Evolutionary conservation across 129 eudicot species (phyloP), one percentile per base, ranked within the genome.

Genomic region (Solidago caesia): DNA sequence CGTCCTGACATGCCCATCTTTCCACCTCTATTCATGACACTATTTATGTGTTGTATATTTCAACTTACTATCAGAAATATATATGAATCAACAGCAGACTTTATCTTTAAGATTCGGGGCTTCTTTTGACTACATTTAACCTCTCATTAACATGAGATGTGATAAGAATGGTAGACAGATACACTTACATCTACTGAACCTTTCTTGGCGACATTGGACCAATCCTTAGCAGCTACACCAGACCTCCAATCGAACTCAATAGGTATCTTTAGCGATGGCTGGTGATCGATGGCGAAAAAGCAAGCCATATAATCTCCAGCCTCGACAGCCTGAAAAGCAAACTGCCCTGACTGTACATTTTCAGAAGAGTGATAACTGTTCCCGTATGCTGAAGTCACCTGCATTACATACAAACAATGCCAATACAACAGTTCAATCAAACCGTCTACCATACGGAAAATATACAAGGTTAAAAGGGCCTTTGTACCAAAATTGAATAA

Each of bases 241-340:
- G 92, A 80, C 73, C 86, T 88, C 96, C 97, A 91, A 62, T 86
- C 95, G 71, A 88, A 88, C 33, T 91, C 96, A 72, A 91, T 49
- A 0, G 90, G 85, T 27, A 86, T 7, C 8, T 87, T 84, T 2
- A 73, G 65, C 4, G 89, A 57, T 0, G 97, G 92, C 0, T 70
- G 84, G 77, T 82, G 89, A 66, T 42, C 90, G 45, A 60, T 72
- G 2, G 88, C 89, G 73, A 81, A 86, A 83, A 88, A 86, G 73
- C 97, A 88, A 70, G 92, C 83, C 92, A 86, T 84, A 75, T 86
- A 86, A 63, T 91, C 90, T 57, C 92, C 97, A 33, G 87, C 89
- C 73, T 88, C 95, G 5, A 74, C 78, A 7, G 97, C 78, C 82
- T 87, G 89, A 61, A 86, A 91, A 29, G 87, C 86, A 64, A 88